Evolutionary conservation across 2,329 filamentous ascomycete species (phyloP), one percentile per base, ranked within the genome.

Genomic region (Aspergillus japonicus): DNA sequence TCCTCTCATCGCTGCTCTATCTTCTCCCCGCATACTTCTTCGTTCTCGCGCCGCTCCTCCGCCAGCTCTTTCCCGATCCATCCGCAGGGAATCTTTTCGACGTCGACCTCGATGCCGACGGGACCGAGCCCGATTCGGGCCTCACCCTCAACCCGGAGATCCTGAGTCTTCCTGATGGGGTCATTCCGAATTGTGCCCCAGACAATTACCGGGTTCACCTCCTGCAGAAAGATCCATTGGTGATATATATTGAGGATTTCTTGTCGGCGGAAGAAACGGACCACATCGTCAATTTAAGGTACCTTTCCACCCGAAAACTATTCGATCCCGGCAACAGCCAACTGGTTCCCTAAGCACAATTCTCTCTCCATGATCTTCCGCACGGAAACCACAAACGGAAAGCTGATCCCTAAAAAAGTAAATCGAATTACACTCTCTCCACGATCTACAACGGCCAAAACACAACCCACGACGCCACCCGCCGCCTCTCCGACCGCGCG

Each of bases 231-330:
- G 78, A 81, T 49, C 85, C 85, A 2, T 69, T 87, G 61, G 76
- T 88, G 6, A 76, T 87, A 16, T 87, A 87, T 69, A 80, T 87
- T 50, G 82, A 85, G 67, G 75, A 78, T 39, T 87, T 87, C 68
- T 61, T 87, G 39, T 80, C 75, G 16, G 66, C 66, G 1, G 64
- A 71, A 1, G 84, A 87, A 69, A 77, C 78, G 12, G 70, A 77
- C n/a, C 78, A 84, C 65, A 70, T 86, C 31, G 72, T 87, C 7
- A 68, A 75, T 4, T 74, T 83, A 51, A 86, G 84, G 84, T 86
- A 35, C 33, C 47, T 47, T 56, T 12, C 39, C 42, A 5, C 47
- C 11, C 12, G 14, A 2, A 53, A n/a, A 19, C 19, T 35, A 23
- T 31, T 35, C 26, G 5, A 21, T 29, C 26, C 26, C 44, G 16